Evolutionary conservation across 805 yeast species (phyloP).

Genomic region (Pichia paraexigua): DNA sequence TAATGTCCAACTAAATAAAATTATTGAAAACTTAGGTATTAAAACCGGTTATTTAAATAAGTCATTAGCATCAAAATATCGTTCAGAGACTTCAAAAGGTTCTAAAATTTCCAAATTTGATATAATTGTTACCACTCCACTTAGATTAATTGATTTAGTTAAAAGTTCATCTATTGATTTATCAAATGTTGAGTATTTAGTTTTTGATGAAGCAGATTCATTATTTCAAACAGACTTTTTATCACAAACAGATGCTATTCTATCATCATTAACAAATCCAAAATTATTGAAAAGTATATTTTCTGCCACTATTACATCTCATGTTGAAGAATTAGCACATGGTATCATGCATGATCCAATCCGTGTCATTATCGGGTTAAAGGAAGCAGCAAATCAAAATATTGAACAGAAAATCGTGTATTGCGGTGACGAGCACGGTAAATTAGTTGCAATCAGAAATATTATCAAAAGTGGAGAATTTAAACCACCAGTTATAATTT

Average conservation of each 20-base stretch:
- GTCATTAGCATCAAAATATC: constrained; percentile 52
- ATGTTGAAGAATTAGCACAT: constrained; percentile 81
- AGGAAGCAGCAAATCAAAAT: constrained; percentile 81
- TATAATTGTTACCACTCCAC: constrained; percentile 79
- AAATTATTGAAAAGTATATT: constrained; percentile 67
- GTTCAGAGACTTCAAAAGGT: constrained; percentile 39
- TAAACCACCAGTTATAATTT: constrained; percentile 87
- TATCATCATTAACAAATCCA: constrained; percentile 48
- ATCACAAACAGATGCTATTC: constrained; percentile 82
- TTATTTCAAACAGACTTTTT: constrained; percentile 80
- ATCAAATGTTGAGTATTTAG: constrained; percentile 58
- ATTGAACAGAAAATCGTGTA: constrained; percentile 78
- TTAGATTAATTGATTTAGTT: constrained; percentile 74
- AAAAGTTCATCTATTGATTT: constrained; percentile 54
- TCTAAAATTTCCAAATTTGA: constrained; percentile 58
- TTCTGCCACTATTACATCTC: constrained; percentile 93
- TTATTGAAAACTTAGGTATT: constrained; percentile 50
- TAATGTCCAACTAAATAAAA: constrained; percentile 52
- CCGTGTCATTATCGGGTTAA: constrained; percentile 83
- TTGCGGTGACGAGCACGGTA: constrained; percentile 95
- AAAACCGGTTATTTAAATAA: constrained; percentile 62
- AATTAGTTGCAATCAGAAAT: constrained; percentile 82
- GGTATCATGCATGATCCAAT: constrained; percentile 80
- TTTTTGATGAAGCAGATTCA: constrained; percentile 95
- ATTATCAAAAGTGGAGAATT: constrained; percentile 77